phyloP scores from a whole-genome alignment of 2,329 filamentous ascomycete genomes.

The Penicillium expansum region DNA sequence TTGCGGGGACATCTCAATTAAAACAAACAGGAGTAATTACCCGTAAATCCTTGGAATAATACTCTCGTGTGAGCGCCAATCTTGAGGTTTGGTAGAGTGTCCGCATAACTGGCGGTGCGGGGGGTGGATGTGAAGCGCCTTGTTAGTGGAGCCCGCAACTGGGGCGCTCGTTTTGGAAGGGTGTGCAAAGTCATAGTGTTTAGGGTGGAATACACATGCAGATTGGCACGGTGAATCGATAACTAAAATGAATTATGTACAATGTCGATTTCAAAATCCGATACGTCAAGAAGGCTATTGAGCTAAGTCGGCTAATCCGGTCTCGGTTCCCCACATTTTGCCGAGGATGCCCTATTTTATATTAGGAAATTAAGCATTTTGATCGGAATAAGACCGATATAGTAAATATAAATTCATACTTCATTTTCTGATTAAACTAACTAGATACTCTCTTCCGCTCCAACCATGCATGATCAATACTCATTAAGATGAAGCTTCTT shows the following conservation, averaged over 20 bases:
- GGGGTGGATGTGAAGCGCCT: constrained; percentile 35
- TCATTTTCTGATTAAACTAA: neutral
- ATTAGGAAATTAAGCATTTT: neutral
- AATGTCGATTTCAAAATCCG: neutral
- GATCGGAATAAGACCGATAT: neutral
- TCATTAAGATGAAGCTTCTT: constrained; percentile 51
- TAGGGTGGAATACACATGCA: neutral
- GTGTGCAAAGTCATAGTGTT: constrained; percentile 21
- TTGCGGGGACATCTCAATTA: neutral
- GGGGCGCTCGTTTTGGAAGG: constrained; percentile 23
- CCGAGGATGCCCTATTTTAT: neutral
- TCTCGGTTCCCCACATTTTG: constrained; percentile 20
- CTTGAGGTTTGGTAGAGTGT: constrained; percentile 64
- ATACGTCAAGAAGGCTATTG: constrained; percentile 9
- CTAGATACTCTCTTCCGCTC: neutral
- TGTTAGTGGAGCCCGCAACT: constrained; percentile 4
- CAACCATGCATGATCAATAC: constrained; percentile 31
- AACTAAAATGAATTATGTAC: neutral
- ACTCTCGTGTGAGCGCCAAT: constrained; percentile 66
- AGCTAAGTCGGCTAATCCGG: constrained; percentile 20
- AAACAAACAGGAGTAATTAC: constrained; percentile 31
- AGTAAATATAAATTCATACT: neutral
- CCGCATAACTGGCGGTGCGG: constrained; percentile 47
- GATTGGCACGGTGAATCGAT: neutral
- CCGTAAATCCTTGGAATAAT: constrained; percentile 70